phyloP scores from a whole-genome alignment of 169 alveolate genomes.

The Plasmodium gallinaceum region DNA sequence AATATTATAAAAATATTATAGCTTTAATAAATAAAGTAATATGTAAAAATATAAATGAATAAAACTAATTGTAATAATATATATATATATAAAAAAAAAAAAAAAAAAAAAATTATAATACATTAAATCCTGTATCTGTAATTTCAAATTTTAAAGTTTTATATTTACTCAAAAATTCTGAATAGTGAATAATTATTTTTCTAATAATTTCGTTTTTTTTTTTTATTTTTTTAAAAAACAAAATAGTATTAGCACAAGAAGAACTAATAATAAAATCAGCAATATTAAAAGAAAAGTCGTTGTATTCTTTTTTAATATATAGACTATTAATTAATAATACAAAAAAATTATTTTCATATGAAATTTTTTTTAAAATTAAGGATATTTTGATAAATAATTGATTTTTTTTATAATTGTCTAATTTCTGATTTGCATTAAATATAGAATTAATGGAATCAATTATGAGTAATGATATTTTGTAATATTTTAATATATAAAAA shows the following conservation, averaged over 20 bases:
- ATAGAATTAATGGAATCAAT: conserved; percentile 51
- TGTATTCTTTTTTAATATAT: conserved; percentile 12
- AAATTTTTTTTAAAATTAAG: conserved; percentile 27
- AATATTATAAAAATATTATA: too few species aligned
- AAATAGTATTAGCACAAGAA: conserved; percentile 39
- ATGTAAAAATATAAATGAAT: too few species aligned
- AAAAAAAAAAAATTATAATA: background rate
- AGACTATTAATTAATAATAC: conserved; percentile 41
- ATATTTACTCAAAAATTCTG: conserved; percentile 46
- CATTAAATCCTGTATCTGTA: conserved; percentile 17
- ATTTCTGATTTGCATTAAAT: conserved; percentile 23
- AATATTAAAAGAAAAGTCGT: conserved; percentile 4
- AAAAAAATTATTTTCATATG: conserved; percentile 45
- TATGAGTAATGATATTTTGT: conserved; percentile 45
- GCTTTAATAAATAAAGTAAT: too few species aligned
- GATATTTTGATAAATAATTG: conserved; percentile 23
- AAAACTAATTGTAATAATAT: too few species aligned
- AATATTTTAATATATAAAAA: conserved; percentile 22
- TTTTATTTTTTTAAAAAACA: conserved; percentile 25
- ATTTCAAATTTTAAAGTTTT: conserved; percentile 41
- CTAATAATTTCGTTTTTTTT: conserved; percentile 11
- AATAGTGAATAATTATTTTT: conserved; percentile 20
- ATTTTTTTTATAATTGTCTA: conserved; percentile 24
- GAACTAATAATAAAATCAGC: conserved; percentile 24
- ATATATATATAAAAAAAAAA: too few species aligned